Evolutionary conservation across 768 basidiomycete species (phyloP), one percentile per base, ranked within the genome.

Genomic region (Dioszegia crocea): DNA sequence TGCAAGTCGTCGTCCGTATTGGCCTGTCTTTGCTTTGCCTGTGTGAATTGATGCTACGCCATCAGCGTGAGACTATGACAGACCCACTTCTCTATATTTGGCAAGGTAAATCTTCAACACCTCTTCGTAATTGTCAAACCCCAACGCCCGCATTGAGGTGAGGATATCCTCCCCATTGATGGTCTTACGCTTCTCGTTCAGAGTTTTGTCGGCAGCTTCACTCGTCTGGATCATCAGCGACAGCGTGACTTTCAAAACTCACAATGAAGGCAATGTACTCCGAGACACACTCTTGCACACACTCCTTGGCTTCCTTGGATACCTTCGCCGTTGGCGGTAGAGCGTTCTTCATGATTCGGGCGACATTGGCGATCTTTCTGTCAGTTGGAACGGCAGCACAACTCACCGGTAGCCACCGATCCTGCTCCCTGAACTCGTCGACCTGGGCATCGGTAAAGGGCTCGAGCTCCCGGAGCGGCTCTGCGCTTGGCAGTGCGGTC

Each of bases 91-190:
- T 64, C 91, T 80, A 67, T 92, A 81, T 78, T 94, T 94, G 4
- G 91, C 86, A 44, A 98, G 79, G 78, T 96, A 91, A 51, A 97
- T 89, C 79, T 89, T 91, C 57, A 96, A 80, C 33, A 88, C 88
- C 79, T 92, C 89, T 47, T 87, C 88, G 70, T 97, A 96, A 69
- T 94, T 88, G 66, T 96, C 93, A 68, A 96, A 96, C 23, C 94
- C 94, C 21, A 98, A 83, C 36, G 86, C 83, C 33, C 83, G 80
- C 90, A 97, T 92, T n/a, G 92, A 92, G 66, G 90, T 88, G 57
- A 98, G 78, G 45, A 98, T 93, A 76, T 98, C 94, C 81, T 98
- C 93, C 24, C 94, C 94, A 12, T 91, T 92, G 43, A 97, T 92
- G 59, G 94, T 98, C 81, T 98, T 98, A 62, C 94, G 83, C 79